Percentiles rank a stretch among this genome's conserved stretches.
These are phyloP conservation scores for Cudoniella acicularis DNA, from an alignment of 495 filamentous ascomycete species.

Conservation along the genomic window DNA sequence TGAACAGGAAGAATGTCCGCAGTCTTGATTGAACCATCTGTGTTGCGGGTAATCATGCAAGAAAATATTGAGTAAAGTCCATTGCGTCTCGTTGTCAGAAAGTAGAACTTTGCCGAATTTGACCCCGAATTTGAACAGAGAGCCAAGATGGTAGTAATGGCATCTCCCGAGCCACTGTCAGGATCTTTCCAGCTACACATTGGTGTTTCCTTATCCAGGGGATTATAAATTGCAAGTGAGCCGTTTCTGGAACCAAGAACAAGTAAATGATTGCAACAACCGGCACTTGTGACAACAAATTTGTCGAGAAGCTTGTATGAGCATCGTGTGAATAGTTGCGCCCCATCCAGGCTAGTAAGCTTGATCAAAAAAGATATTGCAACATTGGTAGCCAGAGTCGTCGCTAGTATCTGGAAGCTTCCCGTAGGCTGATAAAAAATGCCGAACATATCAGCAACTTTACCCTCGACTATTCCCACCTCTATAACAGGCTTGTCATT, in stretches of 20 bases:
- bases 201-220: conserved; percentile 10
- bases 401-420: conserved; percentile 16
- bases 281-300: conserved; percentile 24
- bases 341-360: not conserved
- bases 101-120: conserved; percentile 25
- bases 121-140: conserved; percentile 27
- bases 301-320: conserved; percentile 10
- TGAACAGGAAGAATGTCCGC: conserved; percentile 14
- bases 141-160: conserved; percentile 61
- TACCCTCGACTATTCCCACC: conserved; percentile 30
- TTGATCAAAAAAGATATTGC: conserved; percentile 24
- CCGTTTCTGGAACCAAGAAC: conserved; percentile 68
- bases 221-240: conserved; percentile 50
- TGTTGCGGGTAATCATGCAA: conserved; percentile 12
- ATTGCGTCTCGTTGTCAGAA: conserved; percentile 71
- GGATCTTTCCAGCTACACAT: not conserved
- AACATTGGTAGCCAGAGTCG: conserved; percentile 20
- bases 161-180: conserved; percentile 42
- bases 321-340: not conserved
- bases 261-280: conserved; percentile 29
- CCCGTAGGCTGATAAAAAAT: not conserved
- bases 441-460: conserved; percentile 40
- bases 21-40: not conserved
- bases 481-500: conserved; percentile 21
- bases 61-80: conserved; percentile 63